Percentiles rank a stretch among this genome's conserved stretches.
Evolutionary conservation across 2,329 filamentous ascomycete genomes (phyloP).

Genomic region (Exophiala spinifera): DNA sequence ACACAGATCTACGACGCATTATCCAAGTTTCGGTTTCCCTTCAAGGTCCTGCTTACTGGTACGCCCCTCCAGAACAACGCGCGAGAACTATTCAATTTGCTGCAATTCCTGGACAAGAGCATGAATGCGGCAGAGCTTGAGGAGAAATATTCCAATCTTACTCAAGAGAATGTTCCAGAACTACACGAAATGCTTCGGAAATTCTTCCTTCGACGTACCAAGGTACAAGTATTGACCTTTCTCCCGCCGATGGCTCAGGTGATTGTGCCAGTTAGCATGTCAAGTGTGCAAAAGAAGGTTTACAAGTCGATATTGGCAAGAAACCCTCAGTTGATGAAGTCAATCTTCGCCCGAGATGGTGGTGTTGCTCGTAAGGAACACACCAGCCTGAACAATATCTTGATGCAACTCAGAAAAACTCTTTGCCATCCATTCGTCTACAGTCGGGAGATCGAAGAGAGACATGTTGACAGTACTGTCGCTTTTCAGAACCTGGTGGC

Average conservation of each 20-base stretch:
- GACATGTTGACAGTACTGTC: slow-evolving; percentile 55
- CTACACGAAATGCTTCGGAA: slow-evolving; percentile 80
- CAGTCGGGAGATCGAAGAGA: slow-evolving; percentile 84
- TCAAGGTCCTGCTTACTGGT: slow-evolving; percentile 78
- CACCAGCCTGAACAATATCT: slow-evolving; percentile 83
- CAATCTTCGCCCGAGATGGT: slow-evolving; percentile 69
- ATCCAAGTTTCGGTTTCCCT: slow-evolving; percentile 70
- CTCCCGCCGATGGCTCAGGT: slow-evolving; percentile 91
- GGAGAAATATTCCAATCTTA: slow-evolving; percentile 70
- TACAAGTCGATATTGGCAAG: slow-evolving; percentile 92
- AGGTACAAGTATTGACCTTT: slow-evolving; percentile 85
- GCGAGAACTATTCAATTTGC: slow-evolving; percentile 89
- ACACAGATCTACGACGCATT: slow-evolving; percentile 76
- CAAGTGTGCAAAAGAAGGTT: slow-evolving; percentile 84
- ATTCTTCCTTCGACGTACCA: slow-evolving; percentile 73
- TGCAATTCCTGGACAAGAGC: slow-evolving; percentile 82
- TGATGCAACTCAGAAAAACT: slow-evolving; percentile 92
- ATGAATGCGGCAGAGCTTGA: slow-evolving; percentile 72
- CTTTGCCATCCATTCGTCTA: slow-evolving; percentile 96
- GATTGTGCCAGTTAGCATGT: slow-evolving; percentile 95
- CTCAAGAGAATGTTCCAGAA: slow-evolving; percentile 74
- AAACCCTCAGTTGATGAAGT: slow-evolving; percentile 81
- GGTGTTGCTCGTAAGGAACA: slow-evolving; percentile 65
- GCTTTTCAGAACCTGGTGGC: slow-evolving; percentile 82
- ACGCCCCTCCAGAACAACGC: slow-evolving; percentile 85